A percentile compares a stretch with the other conserved stretches of the same genome.
Conservation (phyloP, 1,139 yeast genomes). For the Yamadazyma trypodendri region DNA sequence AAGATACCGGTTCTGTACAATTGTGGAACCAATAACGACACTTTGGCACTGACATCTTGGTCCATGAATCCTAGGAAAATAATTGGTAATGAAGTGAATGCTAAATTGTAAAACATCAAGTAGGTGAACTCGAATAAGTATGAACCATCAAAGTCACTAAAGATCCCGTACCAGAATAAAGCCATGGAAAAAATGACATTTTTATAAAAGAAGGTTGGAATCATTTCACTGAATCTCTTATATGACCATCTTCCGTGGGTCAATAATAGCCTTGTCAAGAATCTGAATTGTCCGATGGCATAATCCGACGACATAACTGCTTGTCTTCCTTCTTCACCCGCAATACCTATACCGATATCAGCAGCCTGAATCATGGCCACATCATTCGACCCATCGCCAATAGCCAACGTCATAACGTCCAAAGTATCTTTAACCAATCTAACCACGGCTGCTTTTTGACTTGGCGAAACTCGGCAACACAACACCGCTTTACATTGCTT, state of each 20-base stretch:
- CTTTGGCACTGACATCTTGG: conserved; percentile 84
- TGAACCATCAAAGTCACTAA: conserved; percentile 83
- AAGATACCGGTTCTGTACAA: conserved; percentile 82
- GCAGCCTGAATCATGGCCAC: conserved; percentile 99
- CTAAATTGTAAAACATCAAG: conserved; percentile 89
- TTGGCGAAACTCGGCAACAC: conserved; percentile 96
- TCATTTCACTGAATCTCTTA: conserved; percentile 88
- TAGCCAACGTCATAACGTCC: conserved; percentile 78
- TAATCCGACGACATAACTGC: conserved; percentile 98
- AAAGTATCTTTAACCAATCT: conserved; percentile 83
- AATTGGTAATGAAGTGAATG: conserved; percentile 92
- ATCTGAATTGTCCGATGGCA: conserved; percentile 94
- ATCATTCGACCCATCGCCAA: conserved; percentile 99
- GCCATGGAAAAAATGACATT: conserved; percentile 87
- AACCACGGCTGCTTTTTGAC: conserved; percentile 95
- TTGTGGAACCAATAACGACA: conserved; percentile 87
- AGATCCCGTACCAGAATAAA: conserved; percentile 90
- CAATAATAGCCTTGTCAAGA: conserved; percentile 68
- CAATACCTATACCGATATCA: conserved; percentile 96
- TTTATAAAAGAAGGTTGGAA: conserved; percentile 90
- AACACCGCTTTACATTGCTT: conserved; percentile 93
- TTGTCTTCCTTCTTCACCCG: conserved; percentile 98
- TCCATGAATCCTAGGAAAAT: conserved; percentile 88
- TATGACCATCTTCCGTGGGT: conserved; percentile 98
- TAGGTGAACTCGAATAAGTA: conserved; percentile 91